Conservation (phyloP, 2,329 filamentous ascomycete species). For the Aureobasidium vineae region DNA sequence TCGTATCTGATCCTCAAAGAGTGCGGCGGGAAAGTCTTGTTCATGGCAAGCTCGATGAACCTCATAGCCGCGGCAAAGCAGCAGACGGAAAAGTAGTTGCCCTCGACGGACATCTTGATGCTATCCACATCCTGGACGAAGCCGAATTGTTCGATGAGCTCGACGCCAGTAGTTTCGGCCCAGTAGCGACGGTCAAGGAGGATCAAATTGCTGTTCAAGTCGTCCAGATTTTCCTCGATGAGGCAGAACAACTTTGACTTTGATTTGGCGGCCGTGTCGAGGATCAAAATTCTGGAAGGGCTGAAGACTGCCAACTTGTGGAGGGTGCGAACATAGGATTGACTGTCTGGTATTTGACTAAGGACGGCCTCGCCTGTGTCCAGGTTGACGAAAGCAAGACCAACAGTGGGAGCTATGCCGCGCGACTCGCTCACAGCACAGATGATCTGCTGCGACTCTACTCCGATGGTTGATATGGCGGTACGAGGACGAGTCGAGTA, state of each 20-base stretch:
- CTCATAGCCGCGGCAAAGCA: slow-evolving; percentile 81
- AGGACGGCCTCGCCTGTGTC: slow-evolving; percentile 80
- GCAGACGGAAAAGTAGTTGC: slow-evolving; percentile 84
- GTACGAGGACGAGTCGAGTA: slow-evolving; percentile 52
- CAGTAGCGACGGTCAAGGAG: slow-evolving; percentile 75
- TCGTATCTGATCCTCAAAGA: slow-evolving; percentile 84
- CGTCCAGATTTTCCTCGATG: slow-evolving; percentile 67
- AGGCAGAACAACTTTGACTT: slow-evolving; percentile 73
- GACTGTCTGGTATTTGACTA: slow-evolving; percentile 88
- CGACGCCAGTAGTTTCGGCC: slow-evolving; percentile 74
- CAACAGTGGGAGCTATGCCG: slow-evolving; percentile 80
- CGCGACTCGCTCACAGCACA: slow-evolving; percentile 86
- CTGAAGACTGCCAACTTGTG: slow-evolving; percentile 81
- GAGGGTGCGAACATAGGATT: slow-evolving; percentile 84
- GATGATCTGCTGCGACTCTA: slow-evolving; percentile 68
- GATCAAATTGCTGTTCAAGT: slow-evolving; percentile 57
- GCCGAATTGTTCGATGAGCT: slow-evolving; percentile 75
- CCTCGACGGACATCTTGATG: slow-evolving; percentile 72
- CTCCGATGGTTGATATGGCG: slow-evolving; percentile 56
- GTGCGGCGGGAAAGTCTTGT: slow-evolving; percentile 68
- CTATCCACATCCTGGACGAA: slow-evolving; percentile 77
- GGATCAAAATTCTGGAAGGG: slow-evolving; percentile 76
- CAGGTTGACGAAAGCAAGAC: slow-evolving; percentile 82
- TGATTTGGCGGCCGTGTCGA: slow-evolving; percentile 66
- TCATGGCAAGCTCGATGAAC: slow-evolving; percentile 70